Base-by-base conservation (phyloP, 2,329 filamentous ascomycete species). In the Penicillium sp. region DNA sequence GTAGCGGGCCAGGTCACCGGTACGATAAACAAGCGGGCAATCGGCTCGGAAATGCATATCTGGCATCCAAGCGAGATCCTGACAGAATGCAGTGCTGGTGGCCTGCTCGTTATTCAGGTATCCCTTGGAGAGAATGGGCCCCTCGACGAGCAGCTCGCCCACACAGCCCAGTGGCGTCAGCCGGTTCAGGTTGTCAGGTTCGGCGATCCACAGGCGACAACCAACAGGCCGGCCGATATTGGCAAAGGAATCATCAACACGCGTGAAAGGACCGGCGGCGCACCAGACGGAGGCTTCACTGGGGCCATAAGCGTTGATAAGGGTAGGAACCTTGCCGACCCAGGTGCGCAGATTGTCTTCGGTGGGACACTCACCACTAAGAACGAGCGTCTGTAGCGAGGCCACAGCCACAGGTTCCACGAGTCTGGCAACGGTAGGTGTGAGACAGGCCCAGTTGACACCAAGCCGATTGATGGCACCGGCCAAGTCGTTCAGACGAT, bases 401-500 rank as follows among this genome's bases (percentile, higher is more conserved):
- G 70, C 72, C 0, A 75, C 65, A 3, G 71, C 63, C 4, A 54
- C 49, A 2, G 70, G 71, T 4, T 59, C 9, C 15, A 33, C 15
- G 9, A 33, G 15, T 10, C 15, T 33, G 31, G 31, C 31, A 2
- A 33, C 31, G 0, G 79, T 70, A 0, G 81, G 77, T 0, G 81
- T 84, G 65, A 85, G 74, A 62, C 81, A 79, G 1, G 73, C 76
- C 75, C 73, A 76, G 21, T 71, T 77, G n/a, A 76, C 75, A 9
- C 73, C 65, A 68, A 79, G 75, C 0, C 66, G 49, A 38, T 70
- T 60, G 2, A 63, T 66, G 1, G 28, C 42, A 13, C 49, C 45
- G 2, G 75, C 53, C 9, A 71, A 64, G 0, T 76, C 70, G 52
- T 77, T 75, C 61, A 75, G 68, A 3, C 75, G 70, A 10, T 75